phyloP scores from a whole-genome alignment of 306 rosid genomes.

The Quercus cerris region DNA sequence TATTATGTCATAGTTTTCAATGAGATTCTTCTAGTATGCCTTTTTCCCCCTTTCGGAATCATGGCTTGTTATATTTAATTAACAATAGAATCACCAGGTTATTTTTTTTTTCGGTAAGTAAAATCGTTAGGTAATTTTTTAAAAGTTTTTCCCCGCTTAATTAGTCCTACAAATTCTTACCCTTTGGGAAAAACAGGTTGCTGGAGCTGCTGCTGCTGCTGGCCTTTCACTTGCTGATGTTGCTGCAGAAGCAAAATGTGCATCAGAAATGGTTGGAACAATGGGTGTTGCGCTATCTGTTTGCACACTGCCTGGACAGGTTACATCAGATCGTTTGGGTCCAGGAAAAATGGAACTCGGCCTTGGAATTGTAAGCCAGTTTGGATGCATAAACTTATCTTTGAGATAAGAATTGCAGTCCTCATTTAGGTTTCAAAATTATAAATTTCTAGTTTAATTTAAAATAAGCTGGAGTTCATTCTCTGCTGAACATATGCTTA shows the following conservation, averaged over 20 bases:
- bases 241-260: slow-evolving; percentile 77
- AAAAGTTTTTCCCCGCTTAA: neutral
- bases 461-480: neutral
- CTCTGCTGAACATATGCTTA: neutral
- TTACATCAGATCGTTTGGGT: slow-evolving; percentile 83
- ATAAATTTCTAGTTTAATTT: neutral
- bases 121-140: too few species aligned
- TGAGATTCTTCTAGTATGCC: neutral
- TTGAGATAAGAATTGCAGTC: neutral
- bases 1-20: neutral
- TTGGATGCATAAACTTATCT: neutral
- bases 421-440: neutral
- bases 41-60: neutral
- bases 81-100: neutral
- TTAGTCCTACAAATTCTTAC: neutral
- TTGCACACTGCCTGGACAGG: slow-evolving; percentile 90
- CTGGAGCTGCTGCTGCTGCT: slow-evolving; percentile 96
- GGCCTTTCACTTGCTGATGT: slow-evolving; percentile 79
- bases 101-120: neutral
- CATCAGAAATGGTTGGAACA: slow-evolving; percentile 90
- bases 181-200: slow-evolving; percentile 55
- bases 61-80: neutral
- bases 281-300: slow-evolving; percentile 90
- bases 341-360: slow-evolving; percentile 92
- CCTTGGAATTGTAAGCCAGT: slow-evolving; percentile 85